Conservation (phyloP, 2,329 filamentous ascomycete species). For the Colletotrichum sp. region DNA sequence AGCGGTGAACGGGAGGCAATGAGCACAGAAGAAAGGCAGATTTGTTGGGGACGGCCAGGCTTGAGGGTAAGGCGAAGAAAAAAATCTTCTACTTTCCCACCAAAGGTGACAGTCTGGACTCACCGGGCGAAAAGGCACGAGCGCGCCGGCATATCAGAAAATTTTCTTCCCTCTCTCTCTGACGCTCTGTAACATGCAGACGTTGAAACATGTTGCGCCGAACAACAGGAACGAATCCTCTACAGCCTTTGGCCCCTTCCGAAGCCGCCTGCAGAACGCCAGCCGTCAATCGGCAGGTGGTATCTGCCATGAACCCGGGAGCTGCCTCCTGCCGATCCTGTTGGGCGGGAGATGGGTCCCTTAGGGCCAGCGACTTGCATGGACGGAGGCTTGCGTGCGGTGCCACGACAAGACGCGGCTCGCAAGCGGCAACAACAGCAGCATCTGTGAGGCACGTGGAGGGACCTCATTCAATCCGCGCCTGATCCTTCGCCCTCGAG, state of each 20-base stretch:
- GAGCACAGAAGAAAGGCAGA: neutral
- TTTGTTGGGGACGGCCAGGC: conserved; percentile 9
- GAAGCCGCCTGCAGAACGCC: neutral
- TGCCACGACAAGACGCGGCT: conserved; percentile 19
- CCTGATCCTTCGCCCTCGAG: neutral
- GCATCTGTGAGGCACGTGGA: conserved; percentile 9
- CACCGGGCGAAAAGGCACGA: neutral
- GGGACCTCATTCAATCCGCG: neutral
- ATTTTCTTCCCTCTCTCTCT: neutral
- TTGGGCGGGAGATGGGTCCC: conserved; percentile 12
- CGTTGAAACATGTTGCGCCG: neutral
- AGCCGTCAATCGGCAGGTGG: neutral
- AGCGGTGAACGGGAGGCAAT: neutral
- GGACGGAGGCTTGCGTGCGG: conserved; percentile 12
- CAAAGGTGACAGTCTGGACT: neutral
- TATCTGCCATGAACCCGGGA: neutral
- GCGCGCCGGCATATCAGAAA: neutral
- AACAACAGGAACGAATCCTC: neutral
- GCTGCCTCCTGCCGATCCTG: conserved; percentile 16
- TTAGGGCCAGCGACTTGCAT: neutral
- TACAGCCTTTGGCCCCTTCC: neutral
- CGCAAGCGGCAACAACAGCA: neutral
- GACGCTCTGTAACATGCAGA: neutral
- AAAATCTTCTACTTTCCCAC: neutral
- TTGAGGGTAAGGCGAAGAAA: neutral